Base-by-base conservation (phyloP, 2,329 filamentous ascomycete species). In the Biscogniauxia marginata region DNA sequence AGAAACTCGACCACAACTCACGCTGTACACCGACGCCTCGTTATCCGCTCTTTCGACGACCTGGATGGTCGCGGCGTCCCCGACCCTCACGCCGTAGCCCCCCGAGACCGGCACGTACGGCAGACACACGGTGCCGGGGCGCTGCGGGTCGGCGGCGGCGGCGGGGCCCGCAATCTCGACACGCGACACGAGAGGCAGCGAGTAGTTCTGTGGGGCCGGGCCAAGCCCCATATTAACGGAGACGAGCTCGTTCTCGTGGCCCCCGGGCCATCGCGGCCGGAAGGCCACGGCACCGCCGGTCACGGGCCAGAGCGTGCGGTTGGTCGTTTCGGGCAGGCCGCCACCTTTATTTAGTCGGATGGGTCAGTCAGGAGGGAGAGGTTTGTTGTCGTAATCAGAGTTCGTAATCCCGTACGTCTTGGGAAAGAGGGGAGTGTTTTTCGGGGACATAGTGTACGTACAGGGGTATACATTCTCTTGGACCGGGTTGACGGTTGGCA, bases 151-250 rank as follows among this genome's bases (percentile, higher is more conserved):
- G 66, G 85, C 86, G 13, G 76, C 75, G n/a, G n/a, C 0, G 87
- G 87, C 0, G 87, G 87, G 0, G n/a, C 87, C 87, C 7, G 76
- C 75, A 64, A 91, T 82, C 61, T 87, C 79, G 71, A 91, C 88
- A 8, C 85, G 79, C 3, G 82, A 76, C 1, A 86, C 73, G 76
- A 90, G 87, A 5, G 79, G 74, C 65, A 85, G 81, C 57, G 85
- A 89, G 79, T 86, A 88, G 74, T 90, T 91, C 2, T 75, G 72
- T 0, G 88, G 88, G 13, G 71, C 59, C 13, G 78, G 85, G 44
- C 84, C 85, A 55, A 87, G 79, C 49, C 88, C 87, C 54, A 91
- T 75, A 72, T 91, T 91, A 73, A 91, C 77, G 73, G 90, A 90
- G 71, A 91, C 80, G 60, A 87, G 80, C 5, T 87, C 87, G 7